Conservation (phyloP, 1,284 basidiomycete genomes). For the Ganoderma multipileum region DNA sequence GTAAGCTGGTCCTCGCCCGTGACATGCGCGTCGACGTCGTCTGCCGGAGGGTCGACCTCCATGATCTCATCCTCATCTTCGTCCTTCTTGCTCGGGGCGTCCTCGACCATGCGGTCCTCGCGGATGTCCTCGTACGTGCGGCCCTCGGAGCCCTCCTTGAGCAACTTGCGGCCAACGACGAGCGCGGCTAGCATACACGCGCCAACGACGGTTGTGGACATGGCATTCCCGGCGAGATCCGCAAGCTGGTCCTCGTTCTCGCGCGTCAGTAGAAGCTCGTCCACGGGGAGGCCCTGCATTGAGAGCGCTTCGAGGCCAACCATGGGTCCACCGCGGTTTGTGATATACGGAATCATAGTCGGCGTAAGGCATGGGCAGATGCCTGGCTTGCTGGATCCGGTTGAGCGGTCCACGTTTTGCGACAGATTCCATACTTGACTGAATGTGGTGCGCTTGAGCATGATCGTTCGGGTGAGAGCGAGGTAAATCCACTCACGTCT, state of each 20-base stretch:
- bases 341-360: conserved; percentile 96
- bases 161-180: conserved; percentile 66
- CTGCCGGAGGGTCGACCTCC: conserved; percentile 39
- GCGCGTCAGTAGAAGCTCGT: conserved; percentile 90
- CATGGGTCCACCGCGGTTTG: conserved; percentile 96
- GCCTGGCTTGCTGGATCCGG: conserved; percentile 81
- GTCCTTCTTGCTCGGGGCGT: conserved; percentile 31
- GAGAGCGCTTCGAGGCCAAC: conserved; percentile 92
- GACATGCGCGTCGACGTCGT: conserved; percentile 63
- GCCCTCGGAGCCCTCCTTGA: conserved; percentile 68
- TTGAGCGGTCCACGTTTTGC: conserved; percentile 93
- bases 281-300: conserved; percentile 92
- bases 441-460: not conserved
- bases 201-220: conserved; percentile 96
- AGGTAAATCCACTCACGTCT: conserved; percentile 65
- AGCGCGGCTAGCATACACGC: conserved; percentile 89
- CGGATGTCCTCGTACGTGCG: conserved; percentile 69
- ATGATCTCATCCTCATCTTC: conserved; percentile 37
- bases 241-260: conserved; percentile 95
- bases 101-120: conserved; percentile 46
- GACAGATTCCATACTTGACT: conserved; percentile 97
- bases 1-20: conserved; percentile 74
- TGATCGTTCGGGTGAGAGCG: not conserved
- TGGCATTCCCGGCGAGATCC: conserved; percentile 95
- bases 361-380: conserved; percentile 94